These are phyloP conservation scores for Psilocybe cyanescens DNA, from an alignment of 768 basidiomycete species.

Conservation along the genomic window DNA sequence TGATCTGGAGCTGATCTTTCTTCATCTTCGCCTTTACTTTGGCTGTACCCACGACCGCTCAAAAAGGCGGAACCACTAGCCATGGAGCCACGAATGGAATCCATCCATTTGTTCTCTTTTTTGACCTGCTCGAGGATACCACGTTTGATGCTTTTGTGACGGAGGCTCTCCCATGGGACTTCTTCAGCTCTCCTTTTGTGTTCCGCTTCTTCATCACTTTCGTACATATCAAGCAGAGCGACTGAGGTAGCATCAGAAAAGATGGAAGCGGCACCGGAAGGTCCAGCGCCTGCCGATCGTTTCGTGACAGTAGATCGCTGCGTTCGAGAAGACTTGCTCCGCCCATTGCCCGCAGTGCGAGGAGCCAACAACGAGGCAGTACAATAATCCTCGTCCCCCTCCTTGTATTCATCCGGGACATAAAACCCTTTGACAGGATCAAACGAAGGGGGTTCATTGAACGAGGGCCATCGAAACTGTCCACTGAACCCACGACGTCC, in stretches of 20 bases:
- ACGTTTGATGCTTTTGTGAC: slow-evolving; percentile 56
- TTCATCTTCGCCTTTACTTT: background rate
- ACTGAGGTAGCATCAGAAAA: slow-evolving; percentile 22
- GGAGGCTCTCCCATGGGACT: slow-evolving; percentile 47
- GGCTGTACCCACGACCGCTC: background rate
- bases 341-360: background rate
- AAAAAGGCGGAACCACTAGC: background rate
- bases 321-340: slow-evolving; percentile 1
- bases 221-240: slow-evolving; percentile 28
- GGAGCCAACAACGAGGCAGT: slow-evolving; percentile 5
- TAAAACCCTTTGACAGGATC: slow-evolving; percentile 13
- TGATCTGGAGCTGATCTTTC: background rate
- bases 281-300: background rate
- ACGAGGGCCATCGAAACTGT: slow-evolving; percentile 22
- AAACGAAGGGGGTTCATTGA: slow-evolving; percentile 17
- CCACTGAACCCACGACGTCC: background rate
- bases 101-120: slow-evolving; percentile 35
- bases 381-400: background rate
- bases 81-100: slow-evolving; percentile 31
- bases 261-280: background rate
- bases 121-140: slow-evolving; percentile 49
- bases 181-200: slow-evolving; percentile 13
- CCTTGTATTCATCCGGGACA: slow-evolving; percentile 11
- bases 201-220: slow-evolving; percentile 17
- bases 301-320: background rate